Conservation (phyloP, 306 rosid species). For the Quercus aquifolioides region DNA sequence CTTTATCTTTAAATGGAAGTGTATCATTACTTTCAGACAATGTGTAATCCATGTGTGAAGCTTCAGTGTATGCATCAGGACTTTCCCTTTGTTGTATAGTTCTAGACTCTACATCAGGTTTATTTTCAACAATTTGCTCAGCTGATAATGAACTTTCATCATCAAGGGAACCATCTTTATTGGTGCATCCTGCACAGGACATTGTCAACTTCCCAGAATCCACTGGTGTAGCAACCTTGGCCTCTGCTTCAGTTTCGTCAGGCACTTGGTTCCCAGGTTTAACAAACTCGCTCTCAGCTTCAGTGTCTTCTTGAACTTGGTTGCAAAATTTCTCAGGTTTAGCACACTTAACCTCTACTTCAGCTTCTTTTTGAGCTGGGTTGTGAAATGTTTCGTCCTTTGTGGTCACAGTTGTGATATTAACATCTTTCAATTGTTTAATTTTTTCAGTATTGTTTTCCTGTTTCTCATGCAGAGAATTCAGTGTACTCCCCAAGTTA, state of each 20-base stretch:
- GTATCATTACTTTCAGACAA: constrained; percentile 28
- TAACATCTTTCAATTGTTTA: constrained; percentile 31
- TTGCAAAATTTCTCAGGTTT: background rate
- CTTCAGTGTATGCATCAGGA: constrained; percentile 24
- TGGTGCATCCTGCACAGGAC: constrained; percentile 24
- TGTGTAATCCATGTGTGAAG: constrained; percentile 10
- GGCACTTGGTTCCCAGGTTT: constrained; percentile 12
- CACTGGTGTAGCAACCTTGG: constrained; percentile 28
- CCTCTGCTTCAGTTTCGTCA: constrained; percentile 24
- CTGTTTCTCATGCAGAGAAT: constrained; percentile 36
- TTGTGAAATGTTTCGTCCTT: constrained; percentile 28
- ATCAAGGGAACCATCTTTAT: constrained; percentile 37
- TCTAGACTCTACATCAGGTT: constrained; percentile 34
- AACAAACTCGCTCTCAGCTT: background rate
- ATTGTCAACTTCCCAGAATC: constrained; percentile 24
- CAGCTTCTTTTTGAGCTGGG: background rate
- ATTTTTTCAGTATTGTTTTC: constrained; percentile 29
- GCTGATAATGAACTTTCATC: constrained; percentile 40
- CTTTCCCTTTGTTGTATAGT: constrained; percentile 30
- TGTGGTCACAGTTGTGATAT: constrained; percentile 23
- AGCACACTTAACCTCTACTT: background rate
- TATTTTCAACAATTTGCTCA: constrained; percentile 13
- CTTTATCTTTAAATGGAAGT: constrained; percentile 28
- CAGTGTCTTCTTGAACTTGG: background rate
- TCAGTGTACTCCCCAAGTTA: constrained; percentile 34